phyloP scores from a whole-genome alignment of 495 filamentous ascomycete species.

The Ascodesmis nigricans region DNA sequence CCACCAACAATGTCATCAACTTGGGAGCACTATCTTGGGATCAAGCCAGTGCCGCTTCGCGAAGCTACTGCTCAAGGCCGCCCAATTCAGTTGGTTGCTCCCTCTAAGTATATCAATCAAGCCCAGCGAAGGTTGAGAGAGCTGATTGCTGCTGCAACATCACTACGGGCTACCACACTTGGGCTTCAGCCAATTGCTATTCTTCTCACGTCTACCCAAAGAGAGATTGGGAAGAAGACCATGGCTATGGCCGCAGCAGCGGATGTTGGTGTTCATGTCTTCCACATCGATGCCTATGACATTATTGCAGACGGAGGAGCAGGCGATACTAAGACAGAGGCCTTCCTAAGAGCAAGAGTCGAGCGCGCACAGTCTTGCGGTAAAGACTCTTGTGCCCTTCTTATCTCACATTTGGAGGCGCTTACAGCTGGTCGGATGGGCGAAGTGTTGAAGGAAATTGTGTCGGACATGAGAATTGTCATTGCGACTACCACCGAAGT shows the following conservation, averaged over 20 bases:
- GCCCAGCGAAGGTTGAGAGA: slow-evolving; percentile 61
- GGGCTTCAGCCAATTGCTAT: slow-evolving; percentile 74
- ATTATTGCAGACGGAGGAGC: slow-evolving; percentile 73
- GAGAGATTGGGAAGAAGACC: slow-evolving; percentile 72
- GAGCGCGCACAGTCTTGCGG: slow-evolving; percentile 81
- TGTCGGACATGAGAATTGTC: slow-evolving; percentile 50
- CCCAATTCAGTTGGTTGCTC: slow-evolving; percentile 23
- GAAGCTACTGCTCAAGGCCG: slow-evolving; percentile 27
- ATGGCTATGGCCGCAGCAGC: slow-evolving; percentile 53
- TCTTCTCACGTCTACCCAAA: slow-evolving; percentile 68
- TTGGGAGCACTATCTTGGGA: slow-evolving; percentile 72
- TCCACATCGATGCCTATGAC: slow-evolving; percentile 78
- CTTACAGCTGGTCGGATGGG: slow-evolving; percentile 77
- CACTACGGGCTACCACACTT: slow-evolving; percentile 63
- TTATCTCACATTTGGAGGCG: slow-evolving; percentile 74
- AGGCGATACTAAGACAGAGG: slow-evolving; percentile 82
- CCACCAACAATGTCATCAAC: slow-evolving; percentile 49
- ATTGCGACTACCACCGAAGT: slow-evolving; percentile 88
- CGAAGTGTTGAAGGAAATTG: slow-evolving; percentile 55
- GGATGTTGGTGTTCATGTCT: slow-evolving; percentile 77
- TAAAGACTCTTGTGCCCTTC: slow-evolving; percentile 53
- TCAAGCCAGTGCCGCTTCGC: slow-evolving; percentile 34
- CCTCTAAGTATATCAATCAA: slow-evolving; percentile 34
- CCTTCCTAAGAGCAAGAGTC: slow-evolving; percentile 61
- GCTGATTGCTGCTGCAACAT: slow-evolving; percentile 69